These are phyloP conservation scores for Malus hybrid DNA, from an alignment of 331 rosid species.

Conservation along the genomic window DNA sequence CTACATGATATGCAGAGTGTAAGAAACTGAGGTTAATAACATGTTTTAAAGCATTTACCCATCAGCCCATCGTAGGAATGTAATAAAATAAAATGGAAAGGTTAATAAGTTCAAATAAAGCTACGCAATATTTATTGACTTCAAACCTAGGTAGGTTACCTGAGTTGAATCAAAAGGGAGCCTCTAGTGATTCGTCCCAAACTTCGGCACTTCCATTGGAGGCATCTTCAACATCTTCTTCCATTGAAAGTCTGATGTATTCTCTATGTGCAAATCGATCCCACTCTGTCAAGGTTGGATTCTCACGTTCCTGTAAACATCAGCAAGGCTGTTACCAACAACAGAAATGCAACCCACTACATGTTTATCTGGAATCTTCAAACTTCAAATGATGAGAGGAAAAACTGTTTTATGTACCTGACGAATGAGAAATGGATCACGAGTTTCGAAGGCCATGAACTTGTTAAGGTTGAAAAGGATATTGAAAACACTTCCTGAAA, in stretches of 20 bases:
- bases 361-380: neutral
- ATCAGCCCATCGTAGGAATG: neutral
- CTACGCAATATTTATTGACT: neutral
- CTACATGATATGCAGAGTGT: neutral
- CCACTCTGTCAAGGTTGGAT: constrained; percentile 63
- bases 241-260: constrained; percentile 98
- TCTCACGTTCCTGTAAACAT: constrained; percentile 88
- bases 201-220: constrained; percentile 99
- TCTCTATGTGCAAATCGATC: constrained; percentile 70
- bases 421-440: constrained; percentile 97
- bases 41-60: neutral
- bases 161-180: constrained; percentile 65
- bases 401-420: constrained; percentile 50
- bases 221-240: constrained; percentile 99
- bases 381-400: neutral
- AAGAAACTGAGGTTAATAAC: neutral
- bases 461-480: constrained; percentile 94
- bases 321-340: constrained; percentile 20
- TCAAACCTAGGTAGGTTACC: constrained; percentile 38
- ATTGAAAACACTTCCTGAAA: constrained; percentile 93
- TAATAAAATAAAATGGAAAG: neutral
- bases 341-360: neutral
- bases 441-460: constrained; percentile 99
- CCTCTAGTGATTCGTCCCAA: constrained; percentile 99
- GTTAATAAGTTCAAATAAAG: neutral